Conservation (phyloP, 306 rosid species). For the Vigna reflexopilosa region DNA sequence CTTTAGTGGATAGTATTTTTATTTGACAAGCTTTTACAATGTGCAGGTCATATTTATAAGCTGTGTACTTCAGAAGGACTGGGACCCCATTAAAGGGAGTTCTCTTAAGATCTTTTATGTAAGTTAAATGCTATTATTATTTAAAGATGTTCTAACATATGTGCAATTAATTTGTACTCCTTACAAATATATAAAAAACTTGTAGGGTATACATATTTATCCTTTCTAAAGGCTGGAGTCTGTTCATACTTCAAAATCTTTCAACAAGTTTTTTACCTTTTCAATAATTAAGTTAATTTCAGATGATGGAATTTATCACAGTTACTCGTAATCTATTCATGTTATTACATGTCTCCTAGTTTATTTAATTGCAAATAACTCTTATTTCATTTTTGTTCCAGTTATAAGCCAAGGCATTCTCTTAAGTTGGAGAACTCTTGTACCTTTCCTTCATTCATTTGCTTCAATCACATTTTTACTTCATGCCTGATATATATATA, state of each 20-base stretch:
- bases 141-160: conserved; percentile 24
- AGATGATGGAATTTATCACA: conserved; percentile 21
- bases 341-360: conserved; percentile 9
- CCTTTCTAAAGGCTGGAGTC: conserved; percentile 5
- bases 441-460: conserved; percentile 18
- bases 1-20: conserved; percentile 13
- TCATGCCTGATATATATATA: background rate
- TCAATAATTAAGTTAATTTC: conserved; percentile 15
- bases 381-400: conserved; percentile 6
- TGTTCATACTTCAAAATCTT: conserved; percentile 19
- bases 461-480: conserved; percentile 11
- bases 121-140: conserved; percentile 46
- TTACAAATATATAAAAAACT: conserved; percentile 9
- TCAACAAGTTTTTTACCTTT: background rate
- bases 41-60: conserved; percentile 62
- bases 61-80: conserved; percentile 66
- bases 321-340: conserved; percentile 17
- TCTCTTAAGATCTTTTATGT: conserved; percentile 68
- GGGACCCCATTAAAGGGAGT: conserved; percentile 48
- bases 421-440: conserved; percentile 11
- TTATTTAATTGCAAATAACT: background rate
- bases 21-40: conserved; percentile 40
- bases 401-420: conserved; percentile 10
- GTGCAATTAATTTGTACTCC: background rate
- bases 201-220: background rate